Percentiles rank a stretch among this genome's conserved stretches.
These are phyloP conservation scores for Phaffomyces opuntiae DNA, from an alignment of 805 yeast species.

Conservation along the genomic window DNA sequence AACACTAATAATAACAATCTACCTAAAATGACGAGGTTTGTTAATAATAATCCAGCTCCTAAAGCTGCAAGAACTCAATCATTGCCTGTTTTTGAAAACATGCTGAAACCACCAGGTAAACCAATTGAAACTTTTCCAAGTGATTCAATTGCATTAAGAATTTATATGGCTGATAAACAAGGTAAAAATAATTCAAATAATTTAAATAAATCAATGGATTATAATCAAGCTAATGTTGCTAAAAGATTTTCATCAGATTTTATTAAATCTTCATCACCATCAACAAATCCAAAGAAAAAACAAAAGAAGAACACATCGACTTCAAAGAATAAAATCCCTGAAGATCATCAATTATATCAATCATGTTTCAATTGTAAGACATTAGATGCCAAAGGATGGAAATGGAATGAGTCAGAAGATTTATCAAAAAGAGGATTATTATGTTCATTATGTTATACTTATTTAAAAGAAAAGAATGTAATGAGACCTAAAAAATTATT, in stretches of 20 bases:
- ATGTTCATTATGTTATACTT: constrained; percentile 21
- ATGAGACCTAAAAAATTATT: constrained; percentile 21
- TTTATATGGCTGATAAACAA: constrained; percentile 22
- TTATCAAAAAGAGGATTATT: constrained; percentile 18
- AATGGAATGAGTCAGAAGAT: constrained; percentile 22
- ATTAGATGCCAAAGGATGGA: constrained; percentile 21
- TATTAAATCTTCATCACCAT: constrained; percentile 6
- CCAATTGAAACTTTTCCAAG: constrained; percentile 19
- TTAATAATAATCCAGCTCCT: constrained; percentile 40
- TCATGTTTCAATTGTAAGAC: constrained; percentile 22
- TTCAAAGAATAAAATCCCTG: constrained; percentile 5
- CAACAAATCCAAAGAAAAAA: not conserved
- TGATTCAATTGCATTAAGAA: constrained; percentile 23
- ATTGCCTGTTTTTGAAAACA: constrained; percentile 27
- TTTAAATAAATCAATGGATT: not conserved
- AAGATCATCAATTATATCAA: constrained; percentile 14
- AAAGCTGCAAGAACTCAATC: constrained; percentile 40
- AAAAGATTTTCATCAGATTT: constrained; percentile 24
- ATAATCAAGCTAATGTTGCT: constrained; percentile 11
- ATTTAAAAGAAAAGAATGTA: constrained; percentile 17
- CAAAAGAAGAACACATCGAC: not conserved
- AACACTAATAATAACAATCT: constrained; percentile 2
- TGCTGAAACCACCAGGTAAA: constrained; percentile 11
- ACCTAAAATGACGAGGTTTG: constrained; percentile 24
- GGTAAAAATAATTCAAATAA: constrained; percentile 4